Conservation (phyloP, 2,329 filamentous ascomycete species). For the Elsinoe australis region DNA sequence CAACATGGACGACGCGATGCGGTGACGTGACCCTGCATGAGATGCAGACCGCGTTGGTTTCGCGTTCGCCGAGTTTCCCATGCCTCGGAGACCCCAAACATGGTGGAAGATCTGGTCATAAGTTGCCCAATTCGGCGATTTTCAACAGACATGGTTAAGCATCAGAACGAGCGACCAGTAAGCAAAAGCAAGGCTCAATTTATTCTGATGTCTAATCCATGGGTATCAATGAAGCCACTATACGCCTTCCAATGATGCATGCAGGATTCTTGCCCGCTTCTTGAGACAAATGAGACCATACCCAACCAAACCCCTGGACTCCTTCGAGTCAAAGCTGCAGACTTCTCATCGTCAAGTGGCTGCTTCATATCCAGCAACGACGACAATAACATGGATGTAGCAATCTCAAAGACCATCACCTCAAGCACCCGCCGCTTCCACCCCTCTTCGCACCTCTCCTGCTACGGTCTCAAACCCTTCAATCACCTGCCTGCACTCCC, state of each 20-base stretch:
- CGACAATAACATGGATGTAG: too few relatives aligned
- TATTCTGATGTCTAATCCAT: slow-evolving; percentile 13
- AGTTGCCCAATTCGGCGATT: neutral
- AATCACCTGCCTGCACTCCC: slow-evolving; percentile 78
- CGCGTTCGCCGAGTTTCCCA: neutral
- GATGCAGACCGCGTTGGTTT: neutral
- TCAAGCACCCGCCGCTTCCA: slow-evolving; percentile 9
- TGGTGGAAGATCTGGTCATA: neutral
- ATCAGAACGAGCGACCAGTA: neutral
- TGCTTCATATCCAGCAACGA: too few relatives aligned
- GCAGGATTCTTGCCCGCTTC: neutral
- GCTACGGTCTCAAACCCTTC: slow-evolving; percentile 79
- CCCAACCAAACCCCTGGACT: neutral
- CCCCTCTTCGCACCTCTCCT: neutral
- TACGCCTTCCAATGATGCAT: slow-evolving; percentile 2
- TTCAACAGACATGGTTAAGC: neutral
- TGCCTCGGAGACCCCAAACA: too few relatives aligned
- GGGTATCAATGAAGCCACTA: slow-evolving; percentile 11
- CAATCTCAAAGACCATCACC: too few relatives aligned
- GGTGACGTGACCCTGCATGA: neutral
- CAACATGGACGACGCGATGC: slow-evolving; percentile 1
- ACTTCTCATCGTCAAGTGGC: too few relatives aligned
- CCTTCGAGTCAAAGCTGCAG: too few relatives aligned
- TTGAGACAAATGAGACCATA: neutral
- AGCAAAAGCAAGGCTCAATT: neutral